Conservation (phyloP, 2,329 filamentous ascomycete species). For the Aspergillus felis region DNA sequence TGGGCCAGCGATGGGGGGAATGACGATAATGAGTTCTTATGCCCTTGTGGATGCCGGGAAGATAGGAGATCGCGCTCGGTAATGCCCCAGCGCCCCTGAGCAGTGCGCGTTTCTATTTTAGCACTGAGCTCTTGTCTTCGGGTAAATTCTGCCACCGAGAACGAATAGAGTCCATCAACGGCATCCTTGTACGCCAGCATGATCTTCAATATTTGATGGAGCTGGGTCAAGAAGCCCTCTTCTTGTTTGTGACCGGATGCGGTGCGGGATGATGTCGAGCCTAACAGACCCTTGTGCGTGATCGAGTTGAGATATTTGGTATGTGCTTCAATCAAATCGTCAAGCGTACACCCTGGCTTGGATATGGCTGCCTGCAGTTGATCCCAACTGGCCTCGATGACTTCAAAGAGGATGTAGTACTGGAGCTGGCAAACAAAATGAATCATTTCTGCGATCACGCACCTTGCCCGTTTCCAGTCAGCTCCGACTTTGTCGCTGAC, state of each 20-base stretch:
- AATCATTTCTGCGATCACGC: conserved; percentile 93
- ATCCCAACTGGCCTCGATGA: conserved; percentile 95
- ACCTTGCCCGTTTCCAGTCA: conserved; percentile 88
- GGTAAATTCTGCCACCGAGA: conserved; percentile 91
- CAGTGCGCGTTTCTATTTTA: conserved; percentile 63
- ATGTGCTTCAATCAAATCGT: conserved; percentile 91
- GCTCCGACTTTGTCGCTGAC: conserved; percentile 67
- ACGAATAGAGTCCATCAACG: conserved; percentile 90
- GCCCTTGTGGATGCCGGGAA: conserved; percentile 26
- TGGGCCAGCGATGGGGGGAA: conserved; percentile 23
- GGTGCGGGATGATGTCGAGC: conserved; percentile 51
- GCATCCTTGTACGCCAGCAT: conserved; percentile 94
- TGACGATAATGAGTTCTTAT: conserved; percentile 23
- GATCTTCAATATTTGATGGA: conserved; percentile 85
- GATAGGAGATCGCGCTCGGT: conserved; percentile 51
- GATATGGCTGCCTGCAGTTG: conserved; percentile 78
- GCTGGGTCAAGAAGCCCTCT: conserved; percentile 80
- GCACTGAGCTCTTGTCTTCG: conserved; percentile 80
- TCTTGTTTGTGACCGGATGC: conserved; percentile 49
- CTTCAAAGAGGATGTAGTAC: conserved; percentile 98
- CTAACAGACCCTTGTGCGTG: conserved; percentile 90
- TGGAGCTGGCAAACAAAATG: conserved; percentile 96
- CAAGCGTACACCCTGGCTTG: conserved; percentile 83
- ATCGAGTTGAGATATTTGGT: conserved; percentile 87
- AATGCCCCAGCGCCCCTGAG: conserved; percentile 61